Base-by-base conservation (phyloP, 1,139 yeast genomes). In the Suhomyces panamericanus region DNA sequence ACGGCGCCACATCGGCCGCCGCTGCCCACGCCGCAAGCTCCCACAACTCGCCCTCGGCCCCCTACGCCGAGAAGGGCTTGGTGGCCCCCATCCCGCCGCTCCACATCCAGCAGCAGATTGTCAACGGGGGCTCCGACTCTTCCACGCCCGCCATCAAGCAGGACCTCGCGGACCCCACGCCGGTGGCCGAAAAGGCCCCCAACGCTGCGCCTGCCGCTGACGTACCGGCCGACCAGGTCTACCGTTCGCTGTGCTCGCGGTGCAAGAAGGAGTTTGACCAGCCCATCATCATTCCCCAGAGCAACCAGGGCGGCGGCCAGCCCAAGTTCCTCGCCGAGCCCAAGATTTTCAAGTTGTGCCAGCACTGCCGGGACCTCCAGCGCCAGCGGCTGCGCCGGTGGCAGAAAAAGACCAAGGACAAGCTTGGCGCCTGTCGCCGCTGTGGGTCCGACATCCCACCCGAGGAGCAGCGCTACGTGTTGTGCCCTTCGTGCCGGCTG, bases 301-400 rank as follows among this genome's bases (percentile, higher is more conserved):
- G 62, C 30, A 51, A 47, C 31, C 54, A 39, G 38, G 39, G 50
- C 29, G 58, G 56, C 20, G 46, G 52, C 12, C 44, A 46, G n/a
- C 54, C 54, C 15, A 69, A 67, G 49, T 64, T 65, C 14, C 54
- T 68, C 28, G 66, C 66, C 7, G 75, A 72, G 44, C 79, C 80
- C 6, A 80, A 78, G 54, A 63, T 68, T 9, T 82, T 64, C 64
- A 80, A 80, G 58, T 64, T 81, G 44, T 83, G 88, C 56, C 77
- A 75, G 36, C 87, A 81, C 56, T 83, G 88, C 55, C 71, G 87
- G 34, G 82, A 77, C 43, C 63, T 81, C 43, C 88, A 83, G 59
- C 64, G 87, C 42, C 81, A 80, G 57, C 62, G 87, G 47, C 75
- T 82, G 12, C 67, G 84, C 48, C 67, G 85, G 48, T 82, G 87